Base-by-base conservation (phyloP, 1,284 basidiomycete species). In the Sporisorium exsertum region DNA sequence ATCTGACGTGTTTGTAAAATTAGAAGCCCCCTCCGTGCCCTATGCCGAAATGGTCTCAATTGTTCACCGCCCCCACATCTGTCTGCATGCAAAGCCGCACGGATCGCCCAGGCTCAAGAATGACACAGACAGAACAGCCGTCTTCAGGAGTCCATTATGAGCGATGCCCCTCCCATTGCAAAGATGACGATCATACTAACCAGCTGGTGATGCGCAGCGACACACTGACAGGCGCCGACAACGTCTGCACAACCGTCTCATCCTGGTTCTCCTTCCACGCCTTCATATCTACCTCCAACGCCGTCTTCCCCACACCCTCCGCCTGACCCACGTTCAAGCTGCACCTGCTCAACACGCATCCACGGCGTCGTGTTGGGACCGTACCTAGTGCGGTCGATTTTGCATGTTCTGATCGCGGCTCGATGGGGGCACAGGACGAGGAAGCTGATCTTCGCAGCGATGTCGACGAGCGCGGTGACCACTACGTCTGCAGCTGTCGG, bases 401-500 rank as follows among this genome's bases (percentile, higher is more conserved):
- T 64, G 58, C 68, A 71, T 16, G 54, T 45, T 10, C 61, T 64
- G 58, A 65, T 71, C 35, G 53, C 49, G 2, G 56, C 50, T 5
- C 40, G 22, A 2, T 9, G 20, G 10, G 53, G 18, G 49, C 68
- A 71, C n/a, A 71, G 27, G 42, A 71, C 54, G 13, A 71, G 58
- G 43, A 71, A 61, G 45, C 45, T 56, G n/a, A 71, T 49, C 20
- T 26, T 61, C 29, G 58, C 58, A 4, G 68, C 68, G 45, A 61
- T 50, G 50, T 71, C 58, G 18, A 71, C 56, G 27, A 58, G 27
- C 12, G 49, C 33, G 12, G 49, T 64, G 10, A 61, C 5, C 4
- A 71, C 29, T 4, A 71, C 62, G 37, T 71, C 62, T 5, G 62
- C n/a, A n/a, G n/a, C n/a, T n/a, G n/a, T n/a, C n/a, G n/a, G n/a